Base-by-base conservation (phyloP, 768 basidiomycete species). In the Lyophyllum shimeji region DNA sequence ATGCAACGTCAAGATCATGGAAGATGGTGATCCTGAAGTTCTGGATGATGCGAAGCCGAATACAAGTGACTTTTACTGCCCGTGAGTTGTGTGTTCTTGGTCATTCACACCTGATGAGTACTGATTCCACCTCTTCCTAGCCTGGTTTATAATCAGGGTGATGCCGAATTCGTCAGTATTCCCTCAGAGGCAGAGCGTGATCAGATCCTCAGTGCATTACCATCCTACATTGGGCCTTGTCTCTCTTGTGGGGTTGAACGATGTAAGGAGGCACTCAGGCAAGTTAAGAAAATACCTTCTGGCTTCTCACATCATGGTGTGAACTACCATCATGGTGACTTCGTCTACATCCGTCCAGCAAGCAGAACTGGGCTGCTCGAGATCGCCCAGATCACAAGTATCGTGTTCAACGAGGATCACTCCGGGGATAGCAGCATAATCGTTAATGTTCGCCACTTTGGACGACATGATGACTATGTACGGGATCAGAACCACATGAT, bases 251-350 rank as follows among this genome's bases (percentile, higher is more conserved):
- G 74, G 0, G 55, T 75, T 1, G 61, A 69, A 43, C 62, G 62
- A 11, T 66, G 71, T 46, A 53, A 66, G 24, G 63, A 72, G 2
- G 52, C 62, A 6, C 45, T 60, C 4, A 49, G 63, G 11, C 55
- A 61, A 15, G 61, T 75, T 29, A 62, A 68, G 13, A 59, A 63
- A 11, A 64, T 69, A 34, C 65, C 67, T 0, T 69, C 69, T 42
- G 78, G 77, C 5, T 71, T 78, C 24, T 62, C 75, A 1, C 71
- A 77, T 13, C 64, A 73, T 40, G 80, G 80, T 2, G 65, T 73
- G 9, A 58, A 64, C 0, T 90, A 84, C 63, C 89, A 90, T 61
- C 51, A 71, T 8, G 48, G 76, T 44, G 89, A 90, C 58, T 89
- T 82, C 57, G 76, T 88, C 9, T 90, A 87, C 63, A 50, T 87